Evolutionary conservation across 768 basidiomycete genomes (phyloP), one percentile per base, ranked within the genome.

Genomic region (Amanita pallidorosea): DNA sequence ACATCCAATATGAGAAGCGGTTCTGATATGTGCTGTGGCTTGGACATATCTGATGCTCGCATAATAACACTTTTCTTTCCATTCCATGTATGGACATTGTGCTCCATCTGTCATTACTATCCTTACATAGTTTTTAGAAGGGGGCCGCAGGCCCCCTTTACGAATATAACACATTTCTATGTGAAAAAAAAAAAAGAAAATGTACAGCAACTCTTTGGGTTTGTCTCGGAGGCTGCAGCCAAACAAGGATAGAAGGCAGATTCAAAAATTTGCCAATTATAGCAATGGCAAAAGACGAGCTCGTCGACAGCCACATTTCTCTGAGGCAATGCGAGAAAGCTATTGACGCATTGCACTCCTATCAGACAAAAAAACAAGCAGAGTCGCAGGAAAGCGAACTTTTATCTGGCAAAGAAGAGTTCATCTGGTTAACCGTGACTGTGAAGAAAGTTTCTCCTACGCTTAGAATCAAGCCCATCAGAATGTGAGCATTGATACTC

Each of bases 361-460:
- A 97, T 61, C 80, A 84, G 41, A 60, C 69, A 44, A 83, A 87
- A 61, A 72, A 74, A 58, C 76, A 80, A 55, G 67, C 77, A 57
- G 68, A 87, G 59, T 72, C 75, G 52, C 80, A 84, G 53, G 82
- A 88, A 63, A 80, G 65, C 0, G 84, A 96, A 61, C 79, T 93
- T 6, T 67, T 92, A 48, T 74, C 80, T 0, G 77, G 77, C 42
- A 88, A 81, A 64, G 91, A 94, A 59, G 88, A 91, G 61, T 71
- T 82, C 64, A 73, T 98, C 49, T 97, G 91, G 88, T 75, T 99
- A 17, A 83, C 88, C 57, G 73, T 98, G 49, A 79, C 88, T 4
- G 82, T 92, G 53, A 96, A 95, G 73, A 77, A 74, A 61, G 85
- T 93, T 61, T 76, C 81, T 22, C 74, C 85, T 31, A 78, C 77